These are phyloP conservation scores for Fraxinus anomala DNA, from an alignment of 257 asterid species.

Conservation along the genomic window DNA sequence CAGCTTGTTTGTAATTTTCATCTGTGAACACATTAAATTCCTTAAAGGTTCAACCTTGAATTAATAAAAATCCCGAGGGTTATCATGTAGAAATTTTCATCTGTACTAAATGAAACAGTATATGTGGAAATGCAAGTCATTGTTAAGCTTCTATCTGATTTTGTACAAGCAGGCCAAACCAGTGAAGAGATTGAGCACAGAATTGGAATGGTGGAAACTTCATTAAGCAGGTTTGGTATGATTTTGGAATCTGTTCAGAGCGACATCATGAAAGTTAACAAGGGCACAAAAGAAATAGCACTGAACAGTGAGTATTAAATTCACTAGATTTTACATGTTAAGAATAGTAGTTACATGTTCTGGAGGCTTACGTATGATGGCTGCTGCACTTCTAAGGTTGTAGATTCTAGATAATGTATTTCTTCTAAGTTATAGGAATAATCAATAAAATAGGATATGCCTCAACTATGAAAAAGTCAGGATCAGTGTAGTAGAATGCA, in stretches of 20 bases:
- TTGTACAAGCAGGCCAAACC: slow-evolving; percentile 59
- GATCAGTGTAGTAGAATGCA: background rate
- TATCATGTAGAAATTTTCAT: slow-evolving; percentile 14
- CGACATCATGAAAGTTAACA: slow-evolving; percentile 84
- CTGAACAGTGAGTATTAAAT: slow-evolving; percentile 62
- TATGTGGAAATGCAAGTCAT: slow-evolving; percentile 19
- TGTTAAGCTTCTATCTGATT: slow-evolving; percentile 23
- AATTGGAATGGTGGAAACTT: slow-evolving; percentile 80
- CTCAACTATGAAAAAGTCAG: background rate
- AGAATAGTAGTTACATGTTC: background rate
- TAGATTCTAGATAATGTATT: background rate
- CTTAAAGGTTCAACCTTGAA: background rate
- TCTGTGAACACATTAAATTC: slow-evolving; percentile 11
- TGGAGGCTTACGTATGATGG: slow-evolving; percentile 22
- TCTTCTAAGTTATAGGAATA: slow-evolving; percentile 13
- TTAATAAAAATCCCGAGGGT: background rate
- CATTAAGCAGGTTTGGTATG: slow-evolving; percentile 75
- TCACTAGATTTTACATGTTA: slow-evolving; percentile 14
- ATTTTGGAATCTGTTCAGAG: slow-evolving; percentile 84
- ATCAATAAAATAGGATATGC: slow-evolving; percentile 21
- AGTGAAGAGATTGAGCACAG: slow-evolving; percentile 86
- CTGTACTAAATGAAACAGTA: slow-evolving; percentile 1
- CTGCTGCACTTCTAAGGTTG: slow-evolving; percentile 20
- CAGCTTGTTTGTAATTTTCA: slow-evolving; percentile 27
- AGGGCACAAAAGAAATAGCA: slow-evolving; percentile 76